Conservation (phyloP, 75 land plant genomes). For the Isoetes taiwanensis region DNA sequence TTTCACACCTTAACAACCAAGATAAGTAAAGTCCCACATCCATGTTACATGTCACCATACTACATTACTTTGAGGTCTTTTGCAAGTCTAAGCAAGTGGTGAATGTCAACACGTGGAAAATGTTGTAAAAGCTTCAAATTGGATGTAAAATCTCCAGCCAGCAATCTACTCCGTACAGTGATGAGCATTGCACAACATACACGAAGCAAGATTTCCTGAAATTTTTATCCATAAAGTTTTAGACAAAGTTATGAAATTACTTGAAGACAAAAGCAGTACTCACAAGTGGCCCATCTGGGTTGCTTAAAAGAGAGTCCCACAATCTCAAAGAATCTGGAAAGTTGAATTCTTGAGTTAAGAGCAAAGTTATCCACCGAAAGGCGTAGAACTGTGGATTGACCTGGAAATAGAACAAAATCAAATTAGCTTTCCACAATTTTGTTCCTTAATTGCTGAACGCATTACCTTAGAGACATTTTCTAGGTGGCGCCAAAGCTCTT, state of each 20-base stretch:
- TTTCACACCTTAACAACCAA: no score
- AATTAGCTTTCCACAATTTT: not conserved
- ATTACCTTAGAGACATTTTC: conserved; percentile 63
- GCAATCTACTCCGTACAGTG: conserved; percentile 50
- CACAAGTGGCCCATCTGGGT: conserved; percentile 90
- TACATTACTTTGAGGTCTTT: conserved; percentile 57
- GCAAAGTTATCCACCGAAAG: conserved; percentile 77
- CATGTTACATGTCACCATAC: no score
- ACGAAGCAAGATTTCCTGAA: conserved; percentile 72
- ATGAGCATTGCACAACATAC: conserved; percentile 91
- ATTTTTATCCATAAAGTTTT: not conserved
- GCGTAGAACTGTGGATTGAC: conserved; percentile 86
- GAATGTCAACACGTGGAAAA: conserved; percentile 68
- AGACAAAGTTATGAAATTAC: not conserved
- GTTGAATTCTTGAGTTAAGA: conserved; percentile 78
- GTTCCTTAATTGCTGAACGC: not conserved
- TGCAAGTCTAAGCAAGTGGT: conserved; percentile 65
- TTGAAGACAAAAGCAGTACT: conserved; percentile 2
- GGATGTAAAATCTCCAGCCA: conserved; percentile 89
- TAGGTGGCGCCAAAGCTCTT: conserved; percentile 92
- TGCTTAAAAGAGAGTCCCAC: conserved; percentile 91
- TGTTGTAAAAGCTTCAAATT: conserved; percentile 83
- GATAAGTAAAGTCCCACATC: no score
- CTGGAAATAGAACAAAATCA: conserved; percentile 26
- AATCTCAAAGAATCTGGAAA: conserved; percentile 64